Percentiles rank a stretch among this genome's conserved stretches.
phyloP scores from a whole-genome alignment of 2,329 filamentous ascomycete genomes.

The Teratosphaeria gauchensis region DNA sequence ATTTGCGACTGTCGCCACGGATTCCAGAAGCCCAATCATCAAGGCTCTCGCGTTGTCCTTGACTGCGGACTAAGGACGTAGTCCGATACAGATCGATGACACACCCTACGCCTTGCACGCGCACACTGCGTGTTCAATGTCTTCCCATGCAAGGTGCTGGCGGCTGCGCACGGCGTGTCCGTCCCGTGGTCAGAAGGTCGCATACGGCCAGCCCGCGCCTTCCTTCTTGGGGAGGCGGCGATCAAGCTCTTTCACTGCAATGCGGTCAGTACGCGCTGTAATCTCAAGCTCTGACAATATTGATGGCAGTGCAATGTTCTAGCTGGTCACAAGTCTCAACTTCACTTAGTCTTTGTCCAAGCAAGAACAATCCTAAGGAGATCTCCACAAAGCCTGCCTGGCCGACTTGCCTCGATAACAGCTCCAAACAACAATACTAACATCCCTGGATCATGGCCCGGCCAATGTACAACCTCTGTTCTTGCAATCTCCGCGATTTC shows the following conservation, averaged over 20 bases:
- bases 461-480: background rate
- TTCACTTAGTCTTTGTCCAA: background rate
- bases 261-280: background rate
- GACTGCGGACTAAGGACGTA: background rate
- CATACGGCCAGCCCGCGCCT: background rate
- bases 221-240: background rate
- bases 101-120: background rate
- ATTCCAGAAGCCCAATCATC: background rate
- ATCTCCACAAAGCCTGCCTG: background rate
- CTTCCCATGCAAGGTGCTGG: no score
- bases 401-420: background rate
- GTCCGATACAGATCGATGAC: background rate
- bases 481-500: background rate
- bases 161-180: background rate
- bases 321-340: background rate
- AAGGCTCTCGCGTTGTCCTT: background rate
- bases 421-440: background rate
- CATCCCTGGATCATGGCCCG: background rate
- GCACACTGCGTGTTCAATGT: no score
- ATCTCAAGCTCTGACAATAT: background rate
- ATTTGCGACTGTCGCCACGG: background rate
- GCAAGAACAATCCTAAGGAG: background rate
- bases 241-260: background rate
- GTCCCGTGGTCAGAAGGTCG: background rate
- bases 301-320: background rate